Evolutionary conservation across 345 rosid species (phyloP).

Genomic region (Eucalyptus curtisii): DNA sequence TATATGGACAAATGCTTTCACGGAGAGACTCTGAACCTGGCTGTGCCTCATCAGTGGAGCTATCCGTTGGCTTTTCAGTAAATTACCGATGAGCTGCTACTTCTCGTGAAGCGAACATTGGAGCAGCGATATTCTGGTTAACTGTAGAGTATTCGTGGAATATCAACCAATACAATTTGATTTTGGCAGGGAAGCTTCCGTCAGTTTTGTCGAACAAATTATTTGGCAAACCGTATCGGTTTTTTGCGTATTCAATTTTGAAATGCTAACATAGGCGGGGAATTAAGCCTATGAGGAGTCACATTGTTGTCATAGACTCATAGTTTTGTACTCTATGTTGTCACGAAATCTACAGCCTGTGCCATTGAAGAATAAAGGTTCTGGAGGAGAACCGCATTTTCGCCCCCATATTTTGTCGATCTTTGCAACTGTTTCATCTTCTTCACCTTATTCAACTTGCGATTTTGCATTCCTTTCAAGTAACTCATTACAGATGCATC

Average conservation of each 20-base stretch:
- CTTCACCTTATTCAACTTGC: background rate
- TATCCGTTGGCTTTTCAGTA: background rate
- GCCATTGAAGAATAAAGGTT: background rate
- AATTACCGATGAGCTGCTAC: background rate
- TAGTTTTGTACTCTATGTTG: background rate
- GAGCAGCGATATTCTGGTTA: background rate
- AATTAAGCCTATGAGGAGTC: background rate
- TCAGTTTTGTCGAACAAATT: background rate
- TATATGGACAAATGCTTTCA: conserved; percentile 6
- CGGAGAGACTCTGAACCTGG: background rate
- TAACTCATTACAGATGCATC: background rate
- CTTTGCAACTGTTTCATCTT: background rate
- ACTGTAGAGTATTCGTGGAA: background rate
- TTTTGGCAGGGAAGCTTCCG: background rate
- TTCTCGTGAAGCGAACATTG: background rate
- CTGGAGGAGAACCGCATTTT: background rate
- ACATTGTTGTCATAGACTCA: background rate
- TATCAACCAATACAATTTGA: background rate
- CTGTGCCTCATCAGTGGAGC: background rate
- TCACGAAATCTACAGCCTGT: background rate
- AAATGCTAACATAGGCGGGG: background rate
- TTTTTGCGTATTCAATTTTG: background rate
- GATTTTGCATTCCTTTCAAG: background rate
- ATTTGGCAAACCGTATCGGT: background rate
- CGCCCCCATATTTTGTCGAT: background rate